Evolutionary conservation across 2,329 filamentous ascomycete genomes (phyloP).

Genomic region (Nemania abortiva): DNA sequence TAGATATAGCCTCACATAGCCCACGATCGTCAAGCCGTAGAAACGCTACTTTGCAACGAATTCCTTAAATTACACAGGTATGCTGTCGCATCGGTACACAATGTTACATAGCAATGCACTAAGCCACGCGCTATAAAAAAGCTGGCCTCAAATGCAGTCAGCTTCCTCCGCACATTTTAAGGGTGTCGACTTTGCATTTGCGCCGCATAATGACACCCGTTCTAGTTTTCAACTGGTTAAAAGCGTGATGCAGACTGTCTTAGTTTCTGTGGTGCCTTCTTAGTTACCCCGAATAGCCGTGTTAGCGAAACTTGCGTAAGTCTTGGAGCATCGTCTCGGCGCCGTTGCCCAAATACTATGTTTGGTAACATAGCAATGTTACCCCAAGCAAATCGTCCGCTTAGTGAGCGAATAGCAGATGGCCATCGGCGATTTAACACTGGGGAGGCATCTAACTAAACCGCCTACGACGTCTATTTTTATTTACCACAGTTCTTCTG

Average conservation of each 20-base stretch:
- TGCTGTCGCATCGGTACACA: not conserved
- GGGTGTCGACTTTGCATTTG: constrained; percentile 22
- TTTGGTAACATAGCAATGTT: not conserved
- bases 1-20: not conserved
- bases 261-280: constrained; percentile 27
- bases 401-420: not conserved
- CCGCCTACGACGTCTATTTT: not conserved
- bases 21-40: not conserved
- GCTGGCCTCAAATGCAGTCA: constrained; percentile 5
- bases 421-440: not conserved
- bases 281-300: not conserved
- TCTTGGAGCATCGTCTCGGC: constrained; percentile 29
- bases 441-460: not conserved
- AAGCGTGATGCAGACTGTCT: not conserved
- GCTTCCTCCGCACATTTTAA: constrained; percentile 46
- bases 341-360: not conserved
- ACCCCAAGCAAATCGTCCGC: not conserved
- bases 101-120: constrained; percentile 13
- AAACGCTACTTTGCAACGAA: not conserved
- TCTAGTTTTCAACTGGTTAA: constrained; percentile 26
- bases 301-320: constrained; percentile 15
- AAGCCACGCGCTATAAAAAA: not conserved
- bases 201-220: constrained; percentile 30
- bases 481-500: not conserved
- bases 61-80: not conserved